These are phyloP conservation scores for Trichopus zeylanicus DNA, from an alignment of 116 monocot species.

Conservation along the genomic window DNA sequence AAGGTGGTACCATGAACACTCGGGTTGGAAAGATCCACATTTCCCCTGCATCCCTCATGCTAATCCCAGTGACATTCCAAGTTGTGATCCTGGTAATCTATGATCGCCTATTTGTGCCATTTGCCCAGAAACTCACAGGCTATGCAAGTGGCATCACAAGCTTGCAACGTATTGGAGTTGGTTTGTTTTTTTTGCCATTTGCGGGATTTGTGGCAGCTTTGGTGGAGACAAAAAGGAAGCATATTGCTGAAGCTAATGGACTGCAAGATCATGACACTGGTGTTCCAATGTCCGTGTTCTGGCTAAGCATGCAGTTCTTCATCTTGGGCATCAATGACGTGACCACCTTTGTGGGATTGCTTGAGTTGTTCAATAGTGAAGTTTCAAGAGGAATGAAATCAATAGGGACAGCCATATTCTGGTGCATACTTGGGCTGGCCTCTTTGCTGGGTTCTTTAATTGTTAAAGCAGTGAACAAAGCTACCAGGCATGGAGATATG, in stretches of 20 bases:
- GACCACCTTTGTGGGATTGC: constrained; percentile 27
- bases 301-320: constrained; percentile 45
- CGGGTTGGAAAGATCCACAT: constrained; percentile 17
- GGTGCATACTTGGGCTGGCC: neutral
- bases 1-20: constrained; percentile 47
- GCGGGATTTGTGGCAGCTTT: constrained; percentile 34
- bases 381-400: constrained; percentile 1
- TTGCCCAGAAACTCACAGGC: constrained; percentile 43
- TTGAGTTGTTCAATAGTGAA: constrained; percentile 38
- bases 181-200: constrained; percentile 22
- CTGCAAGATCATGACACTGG: neutral
- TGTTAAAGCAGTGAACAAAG: neutral
- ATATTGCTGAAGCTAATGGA: constrained; percentile 11
- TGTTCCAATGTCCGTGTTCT: constrained; percentile 26
- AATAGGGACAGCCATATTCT: constrained; percentile 2
- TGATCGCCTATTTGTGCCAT: constrained; percentile 38
- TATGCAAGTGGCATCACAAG: constrained; percentile 40
- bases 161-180: constrained; percentile 46
- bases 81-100: constrained; percentile 28
- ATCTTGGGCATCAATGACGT: constrained; percentile 29
- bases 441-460: neutral
- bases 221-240: constrained; percentile 36
- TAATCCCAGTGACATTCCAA: constrained; percentile 29
- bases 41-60: constrained; percentile 24
- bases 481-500: neutral